Conservation (phyloP, 371 early-diverging fungal species). For the Rhizopus stolonifer region DNA sequence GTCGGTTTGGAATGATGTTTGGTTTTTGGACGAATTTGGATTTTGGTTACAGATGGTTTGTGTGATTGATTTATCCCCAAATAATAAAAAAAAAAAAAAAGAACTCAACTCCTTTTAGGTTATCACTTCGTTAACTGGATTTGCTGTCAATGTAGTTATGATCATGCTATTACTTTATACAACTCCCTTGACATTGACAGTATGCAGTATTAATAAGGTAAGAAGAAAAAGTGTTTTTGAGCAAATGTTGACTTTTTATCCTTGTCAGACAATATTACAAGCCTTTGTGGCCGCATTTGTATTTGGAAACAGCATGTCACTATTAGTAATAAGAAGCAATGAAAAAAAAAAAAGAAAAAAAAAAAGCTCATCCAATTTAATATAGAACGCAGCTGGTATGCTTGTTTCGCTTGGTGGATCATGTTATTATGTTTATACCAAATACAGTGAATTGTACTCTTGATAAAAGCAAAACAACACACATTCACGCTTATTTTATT, state of each 20-base stretch:
- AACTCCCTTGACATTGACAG: slow-evolving; percentile 17
- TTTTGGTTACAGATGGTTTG: slow-evolving; percentile 30
- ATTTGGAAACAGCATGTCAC: slow-evolving; percentile 20
- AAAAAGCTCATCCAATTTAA: no score
- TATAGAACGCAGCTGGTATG: slow-evolving; percentile 20
- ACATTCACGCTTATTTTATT: neutral
- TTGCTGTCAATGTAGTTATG: slow-evolving; percentile 19
- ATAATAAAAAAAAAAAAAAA: no score
- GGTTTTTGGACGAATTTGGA: slow-evolving; percentile 26
- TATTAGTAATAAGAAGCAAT: slow-evolving; percentile 11
- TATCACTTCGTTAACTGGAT: slow-evolving; percentile 23
- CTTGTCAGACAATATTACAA: slow-evolving; percentile 11
- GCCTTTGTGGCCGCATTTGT: slow-evolving; percentile 13
- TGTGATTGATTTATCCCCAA: neutral
- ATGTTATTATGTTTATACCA: slow-evolving; percentile 8
- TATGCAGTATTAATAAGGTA: slow-evolving; percentile 19
- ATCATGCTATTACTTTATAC: slow-evolving; percentile 14
- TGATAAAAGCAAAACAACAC: neutral
- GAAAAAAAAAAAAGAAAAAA: neutral
- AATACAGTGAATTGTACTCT: slow-evolving; percentile 8
- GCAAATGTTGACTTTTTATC: neutral
- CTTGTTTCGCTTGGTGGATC: slow-evolving; percentile 12
- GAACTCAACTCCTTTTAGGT: no score
- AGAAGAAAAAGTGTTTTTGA: no score
- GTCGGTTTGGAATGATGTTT: slow-evolving; percentile 12